Conservation (phyloP, 2,329 filamentous ascomycete species). For the Xylariales sp. region DNA sequence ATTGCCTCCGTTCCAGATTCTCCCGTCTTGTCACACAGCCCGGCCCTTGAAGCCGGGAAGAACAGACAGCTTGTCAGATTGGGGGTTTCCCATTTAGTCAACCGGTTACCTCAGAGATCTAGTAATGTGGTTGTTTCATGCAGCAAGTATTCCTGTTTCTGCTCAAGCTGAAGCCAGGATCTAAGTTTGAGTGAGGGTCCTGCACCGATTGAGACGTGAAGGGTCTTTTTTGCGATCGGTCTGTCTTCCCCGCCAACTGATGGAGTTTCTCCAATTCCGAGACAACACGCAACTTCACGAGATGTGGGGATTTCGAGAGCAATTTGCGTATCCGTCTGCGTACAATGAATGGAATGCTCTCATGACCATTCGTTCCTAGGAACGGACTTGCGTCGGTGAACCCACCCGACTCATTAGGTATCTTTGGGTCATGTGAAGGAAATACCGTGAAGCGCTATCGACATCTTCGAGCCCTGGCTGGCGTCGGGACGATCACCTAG, state of each 20-base stretch:
- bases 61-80: neutral
- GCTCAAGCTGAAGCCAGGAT: too few species aligned
- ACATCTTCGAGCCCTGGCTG: too few species aligned
- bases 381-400: neutral
- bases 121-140: neutral
- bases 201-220: too few species aligned
- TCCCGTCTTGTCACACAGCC: neutral
- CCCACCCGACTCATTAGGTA: neutral
- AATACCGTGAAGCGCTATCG: too few species aligned
- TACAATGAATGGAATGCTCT: neutral
- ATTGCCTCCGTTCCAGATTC: conserved; percentile 2
- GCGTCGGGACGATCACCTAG: too few species aligned
- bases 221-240: too few species aligned
- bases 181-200: too few species aligned
- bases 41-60: conserved; percentile 4
- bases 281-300: neutral
- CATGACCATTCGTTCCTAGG: neutral
- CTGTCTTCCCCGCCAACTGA: neutral
- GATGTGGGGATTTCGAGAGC: too few species aligned
- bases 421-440: conserved; percentile 3
- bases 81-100: neutral
- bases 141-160: too few species aligned
- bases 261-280: neutral
- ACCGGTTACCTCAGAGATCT: neutral
- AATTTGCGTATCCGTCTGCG: neutral